phyloP scores from a whole-genome alignment of 1,284 basidiomycete genomes.

The Volvariella volvacea region DNA sequence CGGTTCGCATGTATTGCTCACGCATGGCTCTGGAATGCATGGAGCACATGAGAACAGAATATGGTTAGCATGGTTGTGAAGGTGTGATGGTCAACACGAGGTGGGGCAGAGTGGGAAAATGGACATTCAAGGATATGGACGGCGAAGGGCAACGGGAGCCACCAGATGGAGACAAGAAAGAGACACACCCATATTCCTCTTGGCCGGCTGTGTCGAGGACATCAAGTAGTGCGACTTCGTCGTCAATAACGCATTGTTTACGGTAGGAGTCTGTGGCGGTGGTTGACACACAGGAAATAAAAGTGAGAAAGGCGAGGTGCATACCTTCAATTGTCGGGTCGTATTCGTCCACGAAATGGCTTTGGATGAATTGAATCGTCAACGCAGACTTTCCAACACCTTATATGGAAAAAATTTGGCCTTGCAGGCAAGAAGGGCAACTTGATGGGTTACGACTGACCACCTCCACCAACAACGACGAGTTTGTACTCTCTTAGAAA shows the following conservation, averaged over 20 bases:
- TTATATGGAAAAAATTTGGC: constrained; percentile 20
- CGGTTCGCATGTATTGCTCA: constrained; percentile 96
- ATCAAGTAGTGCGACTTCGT: constrained; percentile 95
- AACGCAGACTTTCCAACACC: constrained; percentile 96
- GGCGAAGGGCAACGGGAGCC: constrained; percentile 8
- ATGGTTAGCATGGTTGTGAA: background rate
- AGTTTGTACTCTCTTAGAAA: constrained; percentile 95
- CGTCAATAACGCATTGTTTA: constrained; percentile 96
- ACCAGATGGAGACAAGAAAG: constrained; percentile 7
- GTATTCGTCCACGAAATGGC: constrained; percentile 97
- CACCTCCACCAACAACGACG: constrained; percentile 97
- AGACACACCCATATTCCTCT: constrained; percentile 93
- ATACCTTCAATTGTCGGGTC: constrained; percentile 95
- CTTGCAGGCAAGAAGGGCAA: constrained; percentile 1
- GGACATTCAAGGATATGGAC: constrained; percentile 1
- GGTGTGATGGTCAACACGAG: constrained; percentile 1
- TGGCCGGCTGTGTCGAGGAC: constrained; percentile 98
- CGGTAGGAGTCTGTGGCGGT: constrained; percentile 80
- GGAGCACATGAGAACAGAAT: background rate
- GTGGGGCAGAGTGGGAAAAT: constrained; percentile 2
- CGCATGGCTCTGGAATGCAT: constrained; percentile 80
- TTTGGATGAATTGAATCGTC: constrained; percentile 98
- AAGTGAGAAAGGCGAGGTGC: constrained; percentile 12
- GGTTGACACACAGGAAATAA: background rate
- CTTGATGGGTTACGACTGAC: constrained; percentile 39